Base-by-base conservation (phyloP, 2,329 filamentous ascomycete species). In the Cordyceps javanica region DNA sequence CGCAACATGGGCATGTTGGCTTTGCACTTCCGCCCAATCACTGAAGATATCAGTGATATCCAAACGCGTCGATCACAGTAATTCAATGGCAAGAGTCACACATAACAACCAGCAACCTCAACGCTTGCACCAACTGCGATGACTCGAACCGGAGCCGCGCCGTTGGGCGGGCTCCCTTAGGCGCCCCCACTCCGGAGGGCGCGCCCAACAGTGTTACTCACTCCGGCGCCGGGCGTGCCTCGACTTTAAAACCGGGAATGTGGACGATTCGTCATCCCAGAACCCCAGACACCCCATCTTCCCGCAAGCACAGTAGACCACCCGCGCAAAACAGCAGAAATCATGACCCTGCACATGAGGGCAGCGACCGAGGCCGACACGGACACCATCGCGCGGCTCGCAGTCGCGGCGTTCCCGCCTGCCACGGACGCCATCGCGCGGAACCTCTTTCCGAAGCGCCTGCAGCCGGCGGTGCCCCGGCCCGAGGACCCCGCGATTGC, bases 261-360 rank as follows among this genome's bases (percentile, higher is more conserved):
- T 38, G 30, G 5, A n/a, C 36, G 23, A 6, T 34, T 32, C 30
- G 39, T 38, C 19, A 44, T 36, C n/a, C 36, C 21, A 50, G 25
- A 46, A 46, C 9, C 14, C n/a, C 7, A 36, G 6, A 8, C 21
- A 28, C 21, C n/a, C n/a, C n/a, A 39, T 39, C 16, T 21, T 38
- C 10, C 21, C 19, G 23, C 13, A 6, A 13, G 14, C 42, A 45
- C 16, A n/a, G n/a, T n/a, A n/a, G n/a, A n/a, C 42, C 6, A 8
- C 23, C 23, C 25, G 7, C 3, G n/a, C 42, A 9, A 19, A 16
- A 25, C 30, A 3, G n/a, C 23, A 48, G 6, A 30, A 23, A 23
- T n/a, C 16, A 69, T 69, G 67, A 53, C 67, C 13, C 60, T 68
- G 32, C 50, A 48, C 6, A 42, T 69, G 46, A 64, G 67, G 19